Conservation (phyloP, 2,329 filamentous ascomycete genomes). For the Monilinia vaccinii-corymbosi region DNA sequence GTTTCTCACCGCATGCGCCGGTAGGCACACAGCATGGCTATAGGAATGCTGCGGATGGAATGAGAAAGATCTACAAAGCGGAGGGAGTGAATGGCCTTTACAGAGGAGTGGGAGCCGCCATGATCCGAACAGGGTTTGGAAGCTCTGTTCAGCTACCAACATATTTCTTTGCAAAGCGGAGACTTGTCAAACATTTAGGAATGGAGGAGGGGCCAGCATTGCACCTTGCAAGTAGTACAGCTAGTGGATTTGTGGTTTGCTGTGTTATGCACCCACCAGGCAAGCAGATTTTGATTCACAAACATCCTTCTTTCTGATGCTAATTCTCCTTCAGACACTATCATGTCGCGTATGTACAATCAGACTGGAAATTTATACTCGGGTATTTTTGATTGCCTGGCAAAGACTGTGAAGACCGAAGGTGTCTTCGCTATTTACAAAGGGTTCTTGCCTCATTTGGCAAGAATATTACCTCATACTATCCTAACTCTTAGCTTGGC, state of each 20-base stretch:
- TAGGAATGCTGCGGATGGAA: constrained; percentile 73
- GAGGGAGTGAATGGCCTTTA: constrained; percentile 82
- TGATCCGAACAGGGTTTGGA: constrained; percentile 92
- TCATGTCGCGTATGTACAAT: constrained; percentile 99
- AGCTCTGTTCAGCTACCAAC: constrained; percentile 94
- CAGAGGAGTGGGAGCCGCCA: constrained; percentile 82
- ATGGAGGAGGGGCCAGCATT: constrained; percentile 87
- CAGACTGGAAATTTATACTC: constrained; percentile 96
- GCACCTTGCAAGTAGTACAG: constrained; percentile 80
- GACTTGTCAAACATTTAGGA: constrained; percentile 69
- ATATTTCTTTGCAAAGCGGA: constrained; percentile 94
- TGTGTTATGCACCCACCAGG: constrained; percentile 96
- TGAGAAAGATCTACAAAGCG: constrained; percentile 64
- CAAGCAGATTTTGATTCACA: constrained; percentile 33
- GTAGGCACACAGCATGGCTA: constrained; percentile 97
- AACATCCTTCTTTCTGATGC: background rate
- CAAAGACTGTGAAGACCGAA: constrained; percentile 85
- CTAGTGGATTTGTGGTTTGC: constrained; percentile 92
- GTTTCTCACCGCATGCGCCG: constrained; percentile 82
- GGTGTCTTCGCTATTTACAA: constrained; percentile 93
- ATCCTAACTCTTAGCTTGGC: constrained; percentile 87
- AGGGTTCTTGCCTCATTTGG: constrained; percentile 90
- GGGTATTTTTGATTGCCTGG: constrained; percentile 84
- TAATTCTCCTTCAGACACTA: constrained; percentile 55
- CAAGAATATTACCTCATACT: constrained; percentile 89